Percentiles rank a stretch among this genome's conserved stretches.
These are phyloP conservation scores for Alternaria incomplexa DNA, from an alignment of 2,329 filamentous ascomycete species.

Conservation along the genomic window DNA sequence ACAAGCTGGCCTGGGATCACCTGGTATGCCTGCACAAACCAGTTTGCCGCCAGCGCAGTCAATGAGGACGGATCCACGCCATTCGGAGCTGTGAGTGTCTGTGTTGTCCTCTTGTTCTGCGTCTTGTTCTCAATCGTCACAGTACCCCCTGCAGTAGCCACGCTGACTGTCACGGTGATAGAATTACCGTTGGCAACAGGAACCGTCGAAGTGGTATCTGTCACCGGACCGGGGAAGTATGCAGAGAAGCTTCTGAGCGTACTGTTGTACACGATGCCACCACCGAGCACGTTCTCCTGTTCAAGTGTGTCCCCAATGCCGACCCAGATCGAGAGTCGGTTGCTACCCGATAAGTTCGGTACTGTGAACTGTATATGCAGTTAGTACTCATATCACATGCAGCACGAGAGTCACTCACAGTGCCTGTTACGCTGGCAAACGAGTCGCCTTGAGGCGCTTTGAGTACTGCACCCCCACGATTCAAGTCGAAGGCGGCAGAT, in stretches of 20 bases:
- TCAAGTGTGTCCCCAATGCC: constrained; percentile 28
- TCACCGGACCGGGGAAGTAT: constrained; percentile 25
- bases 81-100: constrained; percentile 21
- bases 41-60: constrained; percentile 28
- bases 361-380: constrained; percentile 20
- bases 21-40: constrained; percentile 36
- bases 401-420: background rate
- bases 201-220: constrained; percentile 25
- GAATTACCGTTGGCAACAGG: constrained; percentile 25
- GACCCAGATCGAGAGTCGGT: constrained; percentile 32
- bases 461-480: constrained; percentile 31
- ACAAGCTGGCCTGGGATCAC: constrained; percentile 28
- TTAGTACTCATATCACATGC: background rate
- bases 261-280: constrained; percentile 30
- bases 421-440: constrained; percentile 29
- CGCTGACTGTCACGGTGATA: constrained; percentile 25
- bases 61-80: constrained; percentile 15
- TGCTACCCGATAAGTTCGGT: constrained; percentile 24
- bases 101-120: constrained; percentile 26
- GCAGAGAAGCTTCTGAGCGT: constrained; percentile 26
- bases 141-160: constrained; percentile 19
- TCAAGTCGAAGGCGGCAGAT: constrained; percentile 32
- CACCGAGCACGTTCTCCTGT: constrained; percentile 30
- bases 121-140: constrained; percentile 35
- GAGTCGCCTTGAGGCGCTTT: constrained; percentile 33